These are phyloP conservation scores for Hibiscus syriacus DNA, from an alignment of 345 rosid species.

Conservation along the genomic window DNA sequence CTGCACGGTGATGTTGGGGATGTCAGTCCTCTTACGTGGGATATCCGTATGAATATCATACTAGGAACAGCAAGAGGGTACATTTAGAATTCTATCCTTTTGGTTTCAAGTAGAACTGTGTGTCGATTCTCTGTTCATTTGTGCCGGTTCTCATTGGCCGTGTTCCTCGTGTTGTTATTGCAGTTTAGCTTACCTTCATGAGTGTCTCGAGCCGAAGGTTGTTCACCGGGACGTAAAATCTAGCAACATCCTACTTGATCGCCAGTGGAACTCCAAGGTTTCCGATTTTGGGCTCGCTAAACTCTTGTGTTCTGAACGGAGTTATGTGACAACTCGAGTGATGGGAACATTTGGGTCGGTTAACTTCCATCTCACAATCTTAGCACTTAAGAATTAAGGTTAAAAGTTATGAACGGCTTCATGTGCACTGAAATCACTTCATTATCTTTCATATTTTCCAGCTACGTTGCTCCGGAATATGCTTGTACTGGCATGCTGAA, in stretches of 20 bases:
- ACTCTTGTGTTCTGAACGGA: constrained; percentile 70
- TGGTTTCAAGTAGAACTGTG: neutral
- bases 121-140: neutral
- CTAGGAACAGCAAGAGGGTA: no score
- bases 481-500: constrained; percentile 95
- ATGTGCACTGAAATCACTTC: neutral
- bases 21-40: no score
- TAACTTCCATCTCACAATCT: neutral
- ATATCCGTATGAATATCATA: no score
- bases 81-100: no score
- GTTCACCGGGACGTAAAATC: neutral
- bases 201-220: neutral
- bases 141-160: neutral
- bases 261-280: constrained; percentile 46
- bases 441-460: constrained; percentile 14
- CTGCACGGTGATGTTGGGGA: no score
- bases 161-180: neutral
- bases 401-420: neutral
- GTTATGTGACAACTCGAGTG: constrained; percentile 85
- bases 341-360: constrained; percentile 97
- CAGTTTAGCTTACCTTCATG: constrained; percentile 2
- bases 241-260: neutral
- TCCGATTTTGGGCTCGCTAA: constrained; percentile 98
- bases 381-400: no score
- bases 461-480: constrained; percentile 95